Conservation (phyloP, 352 stramenopile species). For the Phytophthora europaea region DNA sequence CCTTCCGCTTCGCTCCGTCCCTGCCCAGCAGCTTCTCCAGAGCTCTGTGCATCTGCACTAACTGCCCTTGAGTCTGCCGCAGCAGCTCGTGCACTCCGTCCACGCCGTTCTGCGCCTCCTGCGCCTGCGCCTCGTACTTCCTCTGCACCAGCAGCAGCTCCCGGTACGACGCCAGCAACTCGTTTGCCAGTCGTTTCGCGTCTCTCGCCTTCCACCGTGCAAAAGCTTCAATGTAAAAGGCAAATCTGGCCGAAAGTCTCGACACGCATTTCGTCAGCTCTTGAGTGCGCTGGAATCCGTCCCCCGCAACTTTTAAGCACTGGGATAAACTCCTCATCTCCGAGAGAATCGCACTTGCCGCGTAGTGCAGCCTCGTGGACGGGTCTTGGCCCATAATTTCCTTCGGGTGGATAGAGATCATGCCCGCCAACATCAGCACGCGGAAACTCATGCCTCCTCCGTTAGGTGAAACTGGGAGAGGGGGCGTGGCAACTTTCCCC, state of each 20-base stretch:
- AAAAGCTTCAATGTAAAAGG: conserved; percentile 79
- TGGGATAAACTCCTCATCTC: conserved; percentile 50
- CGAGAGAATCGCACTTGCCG: conserved; percentile 46
- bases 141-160: conserved; percentile 57
- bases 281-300: conserved; percentile 23
- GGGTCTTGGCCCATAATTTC: conserved; percentile 71
- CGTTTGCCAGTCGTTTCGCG: conserved; percentile 56
- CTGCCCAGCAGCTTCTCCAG: conserved; percentile 68
- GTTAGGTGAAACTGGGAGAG: background rate
- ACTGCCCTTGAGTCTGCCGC: conserved; percentile 67
- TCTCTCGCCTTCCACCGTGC: conserved; percentile 69
- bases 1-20: conserved; percentile 45
- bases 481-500: background rate
- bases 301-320: conserved; percentile 35
- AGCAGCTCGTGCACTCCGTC: conserved; percentile 69
- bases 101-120: conserved; percentile 34
- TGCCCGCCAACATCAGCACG: conserved; percentile 79
- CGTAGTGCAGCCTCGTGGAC: conserved; percentile 58
- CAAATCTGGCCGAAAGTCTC: conserved; percentile 62
- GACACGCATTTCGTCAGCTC: conserved; percentile 57
- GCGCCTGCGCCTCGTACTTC: conserved; percentile 52
- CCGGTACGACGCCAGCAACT: conserved; percentile 67
- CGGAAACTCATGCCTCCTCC: conserved; percentile 52
- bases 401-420: conserved; percentile 69
- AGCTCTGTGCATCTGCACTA: conserved; percentile 61